phyloP scores from a whole-genome alignment of 225 moss, liverwort and hornwort genomes.

The Straminergon stramineum region DNA sequence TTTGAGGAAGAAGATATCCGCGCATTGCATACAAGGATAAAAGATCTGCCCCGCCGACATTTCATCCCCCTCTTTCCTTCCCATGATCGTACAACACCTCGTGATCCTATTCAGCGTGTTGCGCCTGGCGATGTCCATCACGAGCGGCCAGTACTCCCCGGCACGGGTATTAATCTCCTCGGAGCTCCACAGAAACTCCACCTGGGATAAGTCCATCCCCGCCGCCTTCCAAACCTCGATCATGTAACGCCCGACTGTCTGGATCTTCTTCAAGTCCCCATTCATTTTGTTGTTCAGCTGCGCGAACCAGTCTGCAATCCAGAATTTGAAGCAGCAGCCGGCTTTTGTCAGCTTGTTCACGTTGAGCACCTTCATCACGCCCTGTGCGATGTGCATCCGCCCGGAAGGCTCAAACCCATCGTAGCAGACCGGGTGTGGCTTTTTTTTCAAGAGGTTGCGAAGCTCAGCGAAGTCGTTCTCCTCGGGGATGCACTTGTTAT shows the following conservation, averaged over 20 bases:
- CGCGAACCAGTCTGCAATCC: constrained; percentile 94
- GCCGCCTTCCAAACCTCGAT: constrained; percentile 99
- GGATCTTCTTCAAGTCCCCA: constrained; percentile 85
- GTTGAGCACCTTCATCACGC: constrained; percentile 83
- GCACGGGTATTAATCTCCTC: constrained; percentile 72
- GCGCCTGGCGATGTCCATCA: constrained; percentile 79
- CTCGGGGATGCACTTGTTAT: constrained; percentile 74
- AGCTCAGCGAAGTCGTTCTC: constrained; percentile 67
- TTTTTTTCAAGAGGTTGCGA: constrained; percentile 67
- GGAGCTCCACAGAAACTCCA: constrained; percentile 84
- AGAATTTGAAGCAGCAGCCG: constrained; percentile 86
- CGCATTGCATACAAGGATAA: constrained; percentile 98
- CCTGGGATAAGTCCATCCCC: constrained; percentile 75
- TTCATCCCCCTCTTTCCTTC: constrained; percentile 64
- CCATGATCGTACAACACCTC: constrained; percentile 83
- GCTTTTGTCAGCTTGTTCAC: constrained; percentile 81
- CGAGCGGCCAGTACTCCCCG: constrained; percentile 80
- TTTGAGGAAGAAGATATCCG: constrained; percentile 79
- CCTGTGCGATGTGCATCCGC: constrained; percentile 98
- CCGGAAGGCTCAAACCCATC: constrained; percentile 97
- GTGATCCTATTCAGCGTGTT: constrained; percentile 66
- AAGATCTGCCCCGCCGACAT: constrained; percentile 84
- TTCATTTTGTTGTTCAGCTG: constrained; percentile 88
- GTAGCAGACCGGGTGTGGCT: constrained; percentile 63
- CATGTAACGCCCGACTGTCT: constrained; percentile 80